These are phyloP conservation scores for Russula virescens DNA, from an alignment of 768 basidiomycete species.

Conservation along the genomic window DNA sequence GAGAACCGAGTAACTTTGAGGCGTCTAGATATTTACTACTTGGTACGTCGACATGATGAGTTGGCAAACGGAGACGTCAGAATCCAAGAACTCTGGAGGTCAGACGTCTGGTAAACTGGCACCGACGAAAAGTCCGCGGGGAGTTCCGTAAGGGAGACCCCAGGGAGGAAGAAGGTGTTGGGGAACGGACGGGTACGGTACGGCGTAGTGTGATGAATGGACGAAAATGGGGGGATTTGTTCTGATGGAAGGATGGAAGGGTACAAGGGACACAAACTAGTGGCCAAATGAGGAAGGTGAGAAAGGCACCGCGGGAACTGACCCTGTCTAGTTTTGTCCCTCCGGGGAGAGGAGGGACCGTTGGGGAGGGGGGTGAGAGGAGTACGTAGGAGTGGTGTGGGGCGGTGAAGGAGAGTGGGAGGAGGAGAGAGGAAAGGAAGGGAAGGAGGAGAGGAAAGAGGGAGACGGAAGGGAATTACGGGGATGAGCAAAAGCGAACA, in stretches of 20 bases:
- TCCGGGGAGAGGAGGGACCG: neutral
- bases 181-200: no score
- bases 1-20: no score
- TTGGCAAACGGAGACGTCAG: neutral
- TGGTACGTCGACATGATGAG: neutral
- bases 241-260: conserved; percentile 20
- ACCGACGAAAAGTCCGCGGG: neutral
- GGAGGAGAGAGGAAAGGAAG: neutral
- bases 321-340: neutral
- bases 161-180: no score
- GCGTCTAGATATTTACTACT: no score
- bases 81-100: neutral
- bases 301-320: neutral
- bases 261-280: conserved; percentile 4
- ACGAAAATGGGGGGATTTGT: conserved; percentile 15
- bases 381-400: no score
- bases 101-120: neutral
- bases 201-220: no score
- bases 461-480: no score
- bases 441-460: neutral
- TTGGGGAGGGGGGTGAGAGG: neutral
- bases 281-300: conserved; percentile 9
- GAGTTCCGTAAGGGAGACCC: no score
- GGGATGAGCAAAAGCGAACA: no score
- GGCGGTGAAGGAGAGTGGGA: neutral